Percentiles rank a stretch among this genome's conserved stretches.
Conservation (phyloP, 2,329 filamentous ascomycete genomes). For the Chrysoporthe cubensis region DNA sequence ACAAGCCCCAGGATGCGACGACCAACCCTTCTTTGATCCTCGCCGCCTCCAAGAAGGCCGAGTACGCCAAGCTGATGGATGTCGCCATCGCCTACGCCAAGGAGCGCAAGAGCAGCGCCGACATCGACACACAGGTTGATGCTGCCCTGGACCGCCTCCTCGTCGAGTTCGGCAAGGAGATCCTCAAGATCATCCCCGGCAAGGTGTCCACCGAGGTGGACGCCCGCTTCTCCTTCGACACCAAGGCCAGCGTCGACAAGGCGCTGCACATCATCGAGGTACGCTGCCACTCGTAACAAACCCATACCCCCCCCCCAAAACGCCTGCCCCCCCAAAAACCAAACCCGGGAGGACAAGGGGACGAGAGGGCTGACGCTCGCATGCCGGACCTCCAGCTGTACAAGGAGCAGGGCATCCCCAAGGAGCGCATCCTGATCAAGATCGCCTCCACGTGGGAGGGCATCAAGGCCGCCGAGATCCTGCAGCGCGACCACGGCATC, state of each 20-base stretch:
- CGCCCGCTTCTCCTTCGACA: constrained; percentile 93
- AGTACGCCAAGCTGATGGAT: constrained; percentile 93
- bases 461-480: constrained; percentile 97
- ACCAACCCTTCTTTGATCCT: constrained; percentile 99
- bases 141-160: constrained; percentile 89
- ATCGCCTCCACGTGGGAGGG: constrained; percentile 99
- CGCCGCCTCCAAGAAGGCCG: constrained; percentile 95
- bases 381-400: constrained; percentile 69
- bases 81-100: constrained; percentile 85
- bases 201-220: constrained; percentile 99
- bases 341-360: not conserved
- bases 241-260: constrained; percentile 89
- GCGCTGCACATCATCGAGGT: constrained; percentile 96
- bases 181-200: constrained; percentile 93
- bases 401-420: constrained; percentile 86
- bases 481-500: constrained; percentile 93
- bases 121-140: constrained; percentile 82
- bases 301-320: no score
- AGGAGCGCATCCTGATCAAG: constrained; percentile 98
- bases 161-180: constrained; percentile 97
- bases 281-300: constrained; percentile 40
- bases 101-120: constrained; percentile 56
- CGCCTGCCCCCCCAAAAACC: no score
- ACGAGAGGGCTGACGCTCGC: constrained; percentile 10
- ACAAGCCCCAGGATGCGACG: constrained; percentile 99